phyloP scores from a whole-genome alignment of 2,329 filamentous ascomycete genomes.

The Fusarium albidum region DNA sequence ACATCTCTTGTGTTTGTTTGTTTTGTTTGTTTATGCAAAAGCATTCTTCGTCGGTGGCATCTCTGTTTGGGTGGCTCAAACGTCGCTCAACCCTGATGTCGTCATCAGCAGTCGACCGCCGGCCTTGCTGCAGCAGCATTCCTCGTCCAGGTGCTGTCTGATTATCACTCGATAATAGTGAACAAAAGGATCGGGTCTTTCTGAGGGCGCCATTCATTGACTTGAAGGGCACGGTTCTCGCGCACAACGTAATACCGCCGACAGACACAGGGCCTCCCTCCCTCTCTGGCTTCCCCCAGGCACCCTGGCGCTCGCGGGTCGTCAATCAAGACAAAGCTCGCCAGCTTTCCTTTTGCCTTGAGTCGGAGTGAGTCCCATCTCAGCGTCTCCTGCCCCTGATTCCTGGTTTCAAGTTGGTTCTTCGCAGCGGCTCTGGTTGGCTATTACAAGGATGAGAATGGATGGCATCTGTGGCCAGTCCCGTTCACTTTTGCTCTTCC shows the following conservation, averaged over 20 bases:
- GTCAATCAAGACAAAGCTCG: not conserved
- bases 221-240: constrained; percentile 14
- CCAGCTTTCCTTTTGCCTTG: not conserved
- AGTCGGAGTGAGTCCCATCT: not conserved
- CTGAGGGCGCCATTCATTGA: constrained; percentile 3
- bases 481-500: not conserved
- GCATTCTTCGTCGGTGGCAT: constrained; percentile 15
- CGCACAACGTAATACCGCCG: not conserved
- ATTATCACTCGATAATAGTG: not conserved
- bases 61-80: constrained; percentile 16
- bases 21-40: constrained; percentile 7
- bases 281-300: not conserved
- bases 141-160: not conserved
- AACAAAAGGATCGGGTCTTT: constrained; percentile 14
- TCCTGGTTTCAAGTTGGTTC: constrained; percentile 11
- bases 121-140: constrained; percentile 2
- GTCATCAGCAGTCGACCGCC: constrained; percentile 11
- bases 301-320: not conserved
- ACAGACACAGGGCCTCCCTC: not conserved
- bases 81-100: constrained; percentile 15
- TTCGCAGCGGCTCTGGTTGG: constrained; percentile 12
- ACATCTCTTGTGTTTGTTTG: constrained; percentile 4
- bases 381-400: constrained; percentile 4
- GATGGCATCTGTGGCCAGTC: not conserved
- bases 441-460: not conserved